Evolutionary conservation across 208 protist species (phyloP), one percentile per base, ranked within the genome.

Genomic region (Trypanosoma congolense): DNA sequence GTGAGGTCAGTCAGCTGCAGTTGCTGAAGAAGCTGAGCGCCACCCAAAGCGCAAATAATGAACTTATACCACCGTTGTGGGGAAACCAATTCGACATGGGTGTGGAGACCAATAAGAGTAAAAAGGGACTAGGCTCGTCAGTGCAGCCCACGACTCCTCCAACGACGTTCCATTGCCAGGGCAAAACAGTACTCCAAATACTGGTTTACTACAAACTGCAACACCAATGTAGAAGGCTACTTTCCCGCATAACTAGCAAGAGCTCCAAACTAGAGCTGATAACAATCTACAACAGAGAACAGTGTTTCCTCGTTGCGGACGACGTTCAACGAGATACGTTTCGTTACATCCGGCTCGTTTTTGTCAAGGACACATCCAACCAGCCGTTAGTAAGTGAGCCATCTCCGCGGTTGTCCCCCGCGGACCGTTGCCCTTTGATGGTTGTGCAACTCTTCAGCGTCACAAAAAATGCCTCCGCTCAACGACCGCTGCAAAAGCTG

Each of bases 121-220:
- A 63, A 31, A 55, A 29, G 14, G 40, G 55, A 49, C 36, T 55
- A 24, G 30, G 64, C 51, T 25, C 51, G 29, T 10, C 49, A 19
- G 22, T 5, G 56, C 24, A 53, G 19, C 16, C 36, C 12, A 8
- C 48, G 9, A 22, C 18, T 8, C 29, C 64, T 26, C 35, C 67
- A 12, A 45, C 45, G 12, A 31, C 48, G 2, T 90, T 90, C 54
- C 78, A 86, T 46, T 61, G 87, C 30, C 70, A 56, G 1, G 87
- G 87, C 10, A 57, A 44, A 29, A 84, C 76, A 26, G 73, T 87
- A 29, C 62, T 90, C 12, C 72, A 82, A 49, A 83, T 95, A 43
- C 87, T 84, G 0, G 75, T 95, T 25, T 92, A 95, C 71, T 90
- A 90, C 73, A 95, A 92, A 59, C 60, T 95, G 44, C 87, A 95